phyloP scores from a whole-genome alignment of 352 stramenopile species.

The Globisporangium alternatum region DNA sequence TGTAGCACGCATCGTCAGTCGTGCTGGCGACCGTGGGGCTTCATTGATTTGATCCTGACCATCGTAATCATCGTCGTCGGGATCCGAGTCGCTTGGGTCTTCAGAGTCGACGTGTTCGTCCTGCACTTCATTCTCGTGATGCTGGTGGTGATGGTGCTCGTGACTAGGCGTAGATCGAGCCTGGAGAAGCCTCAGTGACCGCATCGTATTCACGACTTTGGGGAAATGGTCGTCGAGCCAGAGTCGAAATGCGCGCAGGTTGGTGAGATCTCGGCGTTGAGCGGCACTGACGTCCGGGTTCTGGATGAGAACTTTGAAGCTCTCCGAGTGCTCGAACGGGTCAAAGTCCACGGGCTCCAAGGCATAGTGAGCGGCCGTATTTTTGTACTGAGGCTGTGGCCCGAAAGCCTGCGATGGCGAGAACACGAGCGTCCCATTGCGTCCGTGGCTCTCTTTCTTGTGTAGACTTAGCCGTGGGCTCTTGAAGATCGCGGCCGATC shows the following conservation, averaged over 20 bases:
- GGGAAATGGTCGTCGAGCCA: constrained; percentile 1
- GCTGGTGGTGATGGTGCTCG: background rate
- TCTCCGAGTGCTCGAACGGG: constrained; percentile 4
- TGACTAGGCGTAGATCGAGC: background rate
- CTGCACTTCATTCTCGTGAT: background rate
- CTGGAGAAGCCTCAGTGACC: background rate
- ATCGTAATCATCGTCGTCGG: background rate
- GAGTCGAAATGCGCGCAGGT: background rate
- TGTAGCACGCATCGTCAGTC: background rate
- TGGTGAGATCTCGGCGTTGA: background rate
- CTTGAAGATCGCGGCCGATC: background rate
- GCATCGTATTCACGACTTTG: background rate
- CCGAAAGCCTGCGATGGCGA: background rate
- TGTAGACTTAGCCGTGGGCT: background rate
- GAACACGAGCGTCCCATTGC: background rate
- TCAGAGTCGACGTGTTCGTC: background rate
- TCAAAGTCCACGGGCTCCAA: constrained; percentile 3
- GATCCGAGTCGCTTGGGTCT: background rate
- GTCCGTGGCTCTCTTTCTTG: background rate
- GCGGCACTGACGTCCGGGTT: background rate
- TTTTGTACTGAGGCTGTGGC: background rate
- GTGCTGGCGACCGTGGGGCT: background rate
- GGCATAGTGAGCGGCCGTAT: background rate
- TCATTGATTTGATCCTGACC: background rate
- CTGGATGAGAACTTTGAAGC: background rate